phyloP scores from a whole-genome alignment of 306 rosid species.

The Ormosia emarginata region DNA sequence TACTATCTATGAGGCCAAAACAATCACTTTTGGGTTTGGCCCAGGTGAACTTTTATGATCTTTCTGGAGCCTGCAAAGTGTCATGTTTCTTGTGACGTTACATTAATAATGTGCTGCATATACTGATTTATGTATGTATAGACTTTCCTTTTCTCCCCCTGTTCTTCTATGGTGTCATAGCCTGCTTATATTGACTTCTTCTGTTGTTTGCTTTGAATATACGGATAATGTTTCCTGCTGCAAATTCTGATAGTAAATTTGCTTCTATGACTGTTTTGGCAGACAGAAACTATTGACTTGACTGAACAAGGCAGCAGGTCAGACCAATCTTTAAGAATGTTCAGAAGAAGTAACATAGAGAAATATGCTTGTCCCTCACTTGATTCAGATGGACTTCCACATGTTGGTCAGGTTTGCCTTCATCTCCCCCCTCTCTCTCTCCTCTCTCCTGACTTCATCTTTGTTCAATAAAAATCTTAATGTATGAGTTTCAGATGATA shows the following conservation, averaged over 20 bases:
- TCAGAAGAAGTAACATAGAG: slow-evolving; percentile 61
- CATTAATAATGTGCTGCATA: not conserved
- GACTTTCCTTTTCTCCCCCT: not conserved
- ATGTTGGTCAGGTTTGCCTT: slow-evolving; percentile 92
- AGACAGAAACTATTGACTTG: slow-evolving; percentile 89
- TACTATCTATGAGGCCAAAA: not conserved
- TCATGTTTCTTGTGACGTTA: not conserved
- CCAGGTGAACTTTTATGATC: not conserved
- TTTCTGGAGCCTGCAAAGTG: not conserved
- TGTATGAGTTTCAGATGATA: slow-evolving; percentile 55
- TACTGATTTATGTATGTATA: not conserved
- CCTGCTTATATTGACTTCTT: not conserved
- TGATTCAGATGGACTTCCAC: slow-evolving; percentile 95
- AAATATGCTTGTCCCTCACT: slow-evolving; percentile 37
- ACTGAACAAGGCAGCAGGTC: slow-evolving; percentile 45
- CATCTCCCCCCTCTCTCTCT: not conserved
- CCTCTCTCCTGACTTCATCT: not conserved
- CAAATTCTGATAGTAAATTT: slow-evolving; percentile 1
- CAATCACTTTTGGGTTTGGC: not conserved
- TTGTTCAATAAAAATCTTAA: slow-evolving; percentile 1
- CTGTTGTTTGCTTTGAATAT: not conserved
- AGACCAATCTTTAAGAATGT: slow-evolving; percentile 34
- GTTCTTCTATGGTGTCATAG: not conserved
- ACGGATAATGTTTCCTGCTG: slow-evolving; percentile 1
- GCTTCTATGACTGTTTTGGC: slow-evolving; percentile 22